Conservation (phyloP, 257 asterid genomes). For the Paraleonurus japonicus region DNA sequence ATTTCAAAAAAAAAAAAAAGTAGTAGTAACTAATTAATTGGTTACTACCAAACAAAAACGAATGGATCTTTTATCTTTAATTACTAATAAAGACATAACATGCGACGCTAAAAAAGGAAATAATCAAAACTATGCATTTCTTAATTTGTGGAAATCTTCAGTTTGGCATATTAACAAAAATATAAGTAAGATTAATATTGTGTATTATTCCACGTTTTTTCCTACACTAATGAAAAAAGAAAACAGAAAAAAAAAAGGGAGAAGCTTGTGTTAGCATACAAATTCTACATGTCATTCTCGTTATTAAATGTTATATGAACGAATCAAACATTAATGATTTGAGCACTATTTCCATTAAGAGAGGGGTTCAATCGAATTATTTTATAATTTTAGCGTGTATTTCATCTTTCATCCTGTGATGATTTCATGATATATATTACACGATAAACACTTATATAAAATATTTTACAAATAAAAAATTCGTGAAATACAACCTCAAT, state of each 20-base stretch:
- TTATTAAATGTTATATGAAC: not conserved
- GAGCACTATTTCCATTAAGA: not conserved
- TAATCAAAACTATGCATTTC: too few species aligned
- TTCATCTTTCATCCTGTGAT: too few species aligned
- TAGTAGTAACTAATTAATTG: constrained; percentile 3
- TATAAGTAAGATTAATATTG: not conserved
- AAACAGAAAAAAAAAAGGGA: not conserved
- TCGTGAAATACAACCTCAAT: too few species aligned
- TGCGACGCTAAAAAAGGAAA: not conserved
- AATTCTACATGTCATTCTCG: not conserved
- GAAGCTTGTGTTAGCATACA: not conserved
- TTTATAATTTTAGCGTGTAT: too few species aligned
- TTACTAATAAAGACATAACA: not conserved
- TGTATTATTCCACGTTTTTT: not conserved
- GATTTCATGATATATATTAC: too few species aligned
- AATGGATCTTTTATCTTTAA: not conserved
- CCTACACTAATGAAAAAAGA: not conserved
- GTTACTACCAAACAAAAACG: not conserved
- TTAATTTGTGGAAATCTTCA: not conserved
- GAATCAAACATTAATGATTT: constrained; percentile 1
- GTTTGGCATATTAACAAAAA: not conserved
- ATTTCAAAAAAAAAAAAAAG: too few species aligned
- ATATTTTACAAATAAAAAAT: too few species aligned
- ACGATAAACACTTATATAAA: too few species aligned
- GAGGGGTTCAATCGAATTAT: too few species aligned